Conservation (phyloP, 768 basidiomycete genomes). For the Phlegmacium glaucopus region DNA sequence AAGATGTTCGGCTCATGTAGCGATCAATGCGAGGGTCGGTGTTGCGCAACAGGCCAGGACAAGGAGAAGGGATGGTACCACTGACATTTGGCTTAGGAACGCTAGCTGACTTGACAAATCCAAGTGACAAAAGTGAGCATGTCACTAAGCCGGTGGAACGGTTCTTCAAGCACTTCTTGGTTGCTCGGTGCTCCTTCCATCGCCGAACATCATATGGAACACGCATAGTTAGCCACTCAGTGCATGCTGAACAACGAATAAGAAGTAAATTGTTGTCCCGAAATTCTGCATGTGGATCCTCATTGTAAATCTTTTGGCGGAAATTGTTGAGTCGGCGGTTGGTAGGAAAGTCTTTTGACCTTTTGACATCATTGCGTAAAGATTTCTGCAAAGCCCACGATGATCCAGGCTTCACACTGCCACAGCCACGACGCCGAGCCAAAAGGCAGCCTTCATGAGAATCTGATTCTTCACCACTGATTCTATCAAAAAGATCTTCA, state of each 20-base stretch:
- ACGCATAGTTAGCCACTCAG: slow-evolving; percentile 14
- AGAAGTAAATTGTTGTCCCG: slow-evolving; percentile 3
- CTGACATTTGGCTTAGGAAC: neutral
- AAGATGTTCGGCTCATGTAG: slow-evolving; percentile 7
- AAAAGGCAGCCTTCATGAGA: neutral
- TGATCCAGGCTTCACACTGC: neutral
- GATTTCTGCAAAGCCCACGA: neutral
- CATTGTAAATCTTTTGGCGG: neutral
- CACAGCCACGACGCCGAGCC: neutral
- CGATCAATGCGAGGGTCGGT: slow-evolving; percentile 2
- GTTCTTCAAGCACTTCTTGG: slow-evolving; percentile 6
- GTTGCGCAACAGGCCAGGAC: slow-evolving; percentile 10
- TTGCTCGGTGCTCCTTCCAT: slow-evolving; percentile 12
- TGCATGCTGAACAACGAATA: slow-evolving; percentile 14
- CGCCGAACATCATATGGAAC: slow-evolving; percentile 10
- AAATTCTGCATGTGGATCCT: slow-evolving; percentile 11
- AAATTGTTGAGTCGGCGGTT: neutral
- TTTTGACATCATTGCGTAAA: neutral
- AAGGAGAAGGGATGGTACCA: slow-evolving; percentile 1
- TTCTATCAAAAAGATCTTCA: neutral
- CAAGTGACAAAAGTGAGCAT: neutral
- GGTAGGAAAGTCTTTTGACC: neutral
- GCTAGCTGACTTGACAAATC: neutral
- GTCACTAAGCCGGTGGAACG: neutral
- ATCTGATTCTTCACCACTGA: neutral